phyloP scores from a whole-genome alignment of 805 yeast species.

The Candida jianshihensis region DNA sequence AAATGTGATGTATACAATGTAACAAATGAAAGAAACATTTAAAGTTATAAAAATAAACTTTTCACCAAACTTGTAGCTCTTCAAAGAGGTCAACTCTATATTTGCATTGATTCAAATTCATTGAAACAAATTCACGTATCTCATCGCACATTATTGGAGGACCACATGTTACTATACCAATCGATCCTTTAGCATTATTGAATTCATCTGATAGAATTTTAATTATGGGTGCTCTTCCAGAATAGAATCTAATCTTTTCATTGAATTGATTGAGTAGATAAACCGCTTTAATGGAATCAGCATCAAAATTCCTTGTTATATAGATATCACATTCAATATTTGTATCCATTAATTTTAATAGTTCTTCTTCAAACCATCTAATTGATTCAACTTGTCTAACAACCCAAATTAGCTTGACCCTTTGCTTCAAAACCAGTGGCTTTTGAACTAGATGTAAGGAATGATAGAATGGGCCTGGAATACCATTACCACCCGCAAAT shows the following conservation, averaged over 20 bases:
- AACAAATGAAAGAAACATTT: too few species aligned
- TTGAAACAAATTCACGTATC: conserved; percentile 39
- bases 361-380: conserved; percentile 35
- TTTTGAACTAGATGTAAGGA: conserved; percentile 23
- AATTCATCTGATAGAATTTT: conserved; percentile 34
- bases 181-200: conserved; percentile 33
- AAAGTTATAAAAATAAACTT: conserved; percentile 1
- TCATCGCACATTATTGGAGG: conserved; percentile 57
- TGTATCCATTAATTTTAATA: conserved; percentile 29
- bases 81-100: conserved; percentile 66
- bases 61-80: conserved; percentile 68
- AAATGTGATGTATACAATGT: too few species aligned
- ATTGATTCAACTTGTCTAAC: conserved; percentile 47
- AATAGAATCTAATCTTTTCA: conserved; percentile 26
- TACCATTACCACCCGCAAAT: conserved; percentile 47
- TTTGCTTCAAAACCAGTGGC: conserved; percentile 19
- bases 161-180: conserved; percentile 57
- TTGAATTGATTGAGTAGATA: conserved; percentile 1
- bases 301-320: conserved; percentile 29
- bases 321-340: conserved; percentile 29
- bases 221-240: conserved; percentile 41
- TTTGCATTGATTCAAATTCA: conserved; percentile 32
- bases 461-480: conserved; percentile 43
- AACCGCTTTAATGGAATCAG: neutral
- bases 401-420: conserved; percentile 53